Evolutionary conservation across 1,139 yeast genomes (phyloP).

Genomic region (Blastobotrys malaysiensis): DNA sequence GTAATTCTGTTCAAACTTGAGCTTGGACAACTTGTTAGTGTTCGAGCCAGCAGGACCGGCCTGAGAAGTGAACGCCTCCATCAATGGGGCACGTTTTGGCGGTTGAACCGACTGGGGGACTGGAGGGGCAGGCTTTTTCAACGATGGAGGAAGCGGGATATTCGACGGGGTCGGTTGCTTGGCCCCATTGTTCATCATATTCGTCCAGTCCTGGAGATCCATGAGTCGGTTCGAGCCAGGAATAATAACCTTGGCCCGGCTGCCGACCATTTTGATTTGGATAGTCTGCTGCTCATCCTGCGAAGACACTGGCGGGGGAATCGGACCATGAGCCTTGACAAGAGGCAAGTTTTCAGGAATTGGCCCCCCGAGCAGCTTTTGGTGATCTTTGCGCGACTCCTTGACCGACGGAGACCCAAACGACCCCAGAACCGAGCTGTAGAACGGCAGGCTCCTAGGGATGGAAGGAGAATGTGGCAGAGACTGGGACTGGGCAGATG

Average conservation of each 20-base stretch:
- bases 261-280: conserved; percentile 28
- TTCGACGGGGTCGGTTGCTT: not conserved
- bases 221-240: conserved; percentile 19
- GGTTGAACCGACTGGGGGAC: not conserved
- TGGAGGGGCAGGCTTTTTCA: not conserved
- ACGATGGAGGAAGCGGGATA: not conserved
- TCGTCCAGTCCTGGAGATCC: conserved; percentile 34
- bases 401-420: not conserved
- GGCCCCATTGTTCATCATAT: conserved; percentile 16
- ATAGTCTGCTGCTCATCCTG: conserved; percentile 14
- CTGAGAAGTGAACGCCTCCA: not conserved
- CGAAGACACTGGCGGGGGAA: not conserved
- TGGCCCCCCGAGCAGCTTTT: not conserved
- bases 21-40: not conserved
- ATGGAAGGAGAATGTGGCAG: not conserved
- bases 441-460: not conserved
- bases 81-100: not conserved
- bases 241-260: conserved; percentile 30
- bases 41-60: not conserved
- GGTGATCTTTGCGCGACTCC: not conserved
- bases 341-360: not conserved
- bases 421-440: not conserved
- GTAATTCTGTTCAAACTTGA: conserved; percentile 11
- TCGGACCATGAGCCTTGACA: not conserved
- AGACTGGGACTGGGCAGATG: conserved; percentile 2